Percentiles rank a stretch among this genome's conserved stretches.
phyloP scores from a whole-genome alignment of 306 rosid species.

The Potentilla sterilis region DNA sequence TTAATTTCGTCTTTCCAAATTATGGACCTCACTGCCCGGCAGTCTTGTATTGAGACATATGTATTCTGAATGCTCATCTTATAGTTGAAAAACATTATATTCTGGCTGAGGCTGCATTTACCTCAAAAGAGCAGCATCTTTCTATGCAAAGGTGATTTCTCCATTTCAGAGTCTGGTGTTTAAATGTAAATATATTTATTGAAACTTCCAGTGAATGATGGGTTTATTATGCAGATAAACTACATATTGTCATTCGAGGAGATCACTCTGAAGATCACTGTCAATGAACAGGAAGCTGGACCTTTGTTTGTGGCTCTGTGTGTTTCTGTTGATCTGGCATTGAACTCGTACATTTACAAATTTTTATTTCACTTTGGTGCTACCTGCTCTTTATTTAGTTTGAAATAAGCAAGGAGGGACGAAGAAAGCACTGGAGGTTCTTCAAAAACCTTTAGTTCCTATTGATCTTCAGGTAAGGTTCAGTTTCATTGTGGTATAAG shows the following conservation, averaged over 20 bases:
- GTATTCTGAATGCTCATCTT: not conserved
- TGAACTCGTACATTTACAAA: slow-evolving; percentile 12
- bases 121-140: slow-evolving; percentile 86
- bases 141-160: slow-evolving; percentile 78
- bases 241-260: slow-evolving; percentile 88
- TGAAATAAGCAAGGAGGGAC: slow-evolving; percentile 87
- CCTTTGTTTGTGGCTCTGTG: slow-evolving; percentile 15
- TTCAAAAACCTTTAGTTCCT: slow-evolving; percentile 78
- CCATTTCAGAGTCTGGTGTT: slow-evolving; percentile 31
- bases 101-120: slow-evolving; percentile 95
- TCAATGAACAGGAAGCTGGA: slow-evolving; percentile 74
- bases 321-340: slow-evolving; percentile 15
- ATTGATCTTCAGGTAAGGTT: slow-evolving; percentile 78
- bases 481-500: slow-evolving; percentile 9
- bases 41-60: not conserved
- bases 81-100: slow-evolving; percentile 14
- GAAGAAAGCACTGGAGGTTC: slow-evolving; percentile 90
- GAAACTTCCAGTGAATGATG: slow-evolving; percentile 18
- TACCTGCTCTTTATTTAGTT: slow-evolving; percentile 44
- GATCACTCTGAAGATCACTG: slow-evolving; percentile 80
- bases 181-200: not conserved
- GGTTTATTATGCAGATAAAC: slow-evolving; percentile 69
- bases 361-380: slow-evolving; percentile 25
- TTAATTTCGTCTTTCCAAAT: not conserved
- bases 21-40: not conserved